Evolutionary conservation across 495 filamentous ascomycete genomes (phyloP).

Genomic region (Hypoxylon fragiforme): DNA sequence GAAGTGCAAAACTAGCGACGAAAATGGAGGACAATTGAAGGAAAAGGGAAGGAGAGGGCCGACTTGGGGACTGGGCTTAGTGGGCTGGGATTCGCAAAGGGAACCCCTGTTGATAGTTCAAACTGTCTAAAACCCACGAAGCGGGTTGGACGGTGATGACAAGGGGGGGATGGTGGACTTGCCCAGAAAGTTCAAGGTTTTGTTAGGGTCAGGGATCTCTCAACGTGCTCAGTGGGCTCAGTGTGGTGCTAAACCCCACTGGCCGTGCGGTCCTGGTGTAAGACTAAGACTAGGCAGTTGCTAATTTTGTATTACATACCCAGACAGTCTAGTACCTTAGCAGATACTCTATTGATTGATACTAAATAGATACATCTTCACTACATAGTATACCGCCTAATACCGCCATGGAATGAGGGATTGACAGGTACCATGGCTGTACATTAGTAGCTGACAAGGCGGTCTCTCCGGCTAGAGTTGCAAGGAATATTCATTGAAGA

Average conservation of each 20-base stretch:
- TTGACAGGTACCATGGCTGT: not conserved
- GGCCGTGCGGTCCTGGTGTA: not conserved
- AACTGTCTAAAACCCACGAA: slow-evolving; percentile 22
- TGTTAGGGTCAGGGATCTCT: slow-evolving; percentile 30
- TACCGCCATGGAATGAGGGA: not conserved
- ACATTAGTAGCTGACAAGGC: slow-evolving; percentile 16
- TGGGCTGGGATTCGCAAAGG: slow-evolving; percentile 24
- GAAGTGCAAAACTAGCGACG: too few relatives aligned
- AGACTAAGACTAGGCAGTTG: not conserved
- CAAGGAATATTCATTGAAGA: slow-evolving; percentile 9
- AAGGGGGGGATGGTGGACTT: slow-evolving; percentile 18
- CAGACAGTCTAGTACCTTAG: too few relatives aligned
- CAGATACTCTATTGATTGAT: too few relatives aligned
- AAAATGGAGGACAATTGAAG: slow-evolving; percentile 19
- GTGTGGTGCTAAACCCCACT: not conserved
- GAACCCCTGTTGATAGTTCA: too few relatives aligned
- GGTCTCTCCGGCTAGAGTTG: slow-evolving; percentile 15
- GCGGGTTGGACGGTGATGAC: slow-evolving; percentile 25
- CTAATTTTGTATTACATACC: not conserved
- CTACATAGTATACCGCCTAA: not conserved
- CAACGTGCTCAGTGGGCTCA: too few relatives aligned
- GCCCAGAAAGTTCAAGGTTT: too few relatives aligned
- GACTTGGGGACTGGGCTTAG: slow-evolving; percentile 4
- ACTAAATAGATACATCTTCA: not conserved
- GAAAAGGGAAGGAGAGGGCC: too few relatives aligned